Evolutionary conservation across 2,329 filamentous ascomycete genomes (phyloP).

Genomic region (Colletotrichum viniferum): DNA sequence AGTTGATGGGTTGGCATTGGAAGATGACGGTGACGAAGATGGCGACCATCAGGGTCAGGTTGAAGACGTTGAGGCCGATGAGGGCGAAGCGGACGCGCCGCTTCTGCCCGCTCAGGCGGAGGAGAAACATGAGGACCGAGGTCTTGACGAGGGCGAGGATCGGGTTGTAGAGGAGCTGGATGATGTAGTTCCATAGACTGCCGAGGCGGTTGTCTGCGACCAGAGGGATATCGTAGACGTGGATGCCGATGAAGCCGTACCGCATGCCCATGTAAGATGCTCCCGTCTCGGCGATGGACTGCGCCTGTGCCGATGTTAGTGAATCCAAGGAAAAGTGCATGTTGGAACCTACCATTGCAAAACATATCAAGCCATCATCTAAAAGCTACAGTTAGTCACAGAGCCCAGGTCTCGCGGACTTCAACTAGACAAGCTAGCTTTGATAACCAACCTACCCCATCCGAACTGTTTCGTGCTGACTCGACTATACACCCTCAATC

Average conservation of each 20-base stretch:
- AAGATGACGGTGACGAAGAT: constrained; percentile 43
- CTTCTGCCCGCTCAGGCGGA: constrained; percentile 35
- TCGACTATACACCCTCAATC: constrained; percentile 6
- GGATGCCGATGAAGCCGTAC: constrained; percentile 9
- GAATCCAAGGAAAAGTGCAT: accelerated
- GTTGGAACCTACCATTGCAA: constrained; percentile 1
- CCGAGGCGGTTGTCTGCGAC: constrained; percentile 3
- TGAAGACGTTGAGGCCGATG: constrained; percentile 36
- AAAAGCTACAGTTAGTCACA: not conserved
- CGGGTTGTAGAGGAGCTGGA: constrained; percentile 39
- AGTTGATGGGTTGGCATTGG: constrained; percentile 44
- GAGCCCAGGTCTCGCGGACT: not conserved
- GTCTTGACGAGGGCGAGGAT: constrained; percentile 39
- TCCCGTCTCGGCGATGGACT: constrained; percentile 12
- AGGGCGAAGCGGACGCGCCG: constrained; percentile 30
- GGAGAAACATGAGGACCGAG: constrained; percentile 37
- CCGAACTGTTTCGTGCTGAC: constrained; percentile 17
- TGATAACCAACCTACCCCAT: not conserved
- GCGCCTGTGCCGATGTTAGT: not conserved
- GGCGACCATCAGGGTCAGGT: constrained; percentile 36
- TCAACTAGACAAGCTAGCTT: not conserved
- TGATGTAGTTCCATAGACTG: constrained; percentile 33
- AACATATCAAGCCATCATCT: constrained; percentile 18
- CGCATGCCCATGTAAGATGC: constrained; percentile 16
- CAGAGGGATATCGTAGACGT: constrained; percentile 9